phyloP scores from a whole-genome alignment of 306 rosid species.

The Mimosa pudica region DNA sequence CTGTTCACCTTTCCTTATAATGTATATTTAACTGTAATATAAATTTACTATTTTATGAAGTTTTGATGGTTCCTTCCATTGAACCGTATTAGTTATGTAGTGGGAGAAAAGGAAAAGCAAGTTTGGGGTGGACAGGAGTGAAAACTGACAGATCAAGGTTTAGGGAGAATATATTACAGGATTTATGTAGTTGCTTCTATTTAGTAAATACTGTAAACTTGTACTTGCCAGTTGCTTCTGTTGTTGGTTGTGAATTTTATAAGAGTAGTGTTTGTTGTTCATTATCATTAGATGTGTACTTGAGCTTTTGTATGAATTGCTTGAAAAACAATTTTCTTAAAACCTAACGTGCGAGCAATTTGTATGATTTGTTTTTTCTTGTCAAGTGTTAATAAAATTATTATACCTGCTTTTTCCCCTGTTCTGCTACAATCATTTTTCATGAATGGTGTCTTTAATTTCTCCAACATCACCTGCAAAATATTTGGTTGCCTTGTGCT shows the following conservation, averaged over 20 bases:
- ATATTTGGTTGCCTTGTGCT: neutral
- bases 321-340: neutral
- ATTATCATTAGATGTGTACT: neutral
- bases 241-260: neutral
- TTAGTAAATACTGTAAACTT: slow-evolving; percentile 13
- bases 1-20: neutral
- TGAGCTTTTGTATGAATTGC: neutral
- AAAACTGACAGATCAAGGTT: neutral
- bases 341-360: neutral
- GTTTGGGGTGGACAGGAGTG: neutral
- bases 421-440: neutral
- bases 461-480: slow-evolving; percentile 5
- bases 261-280: neutral
- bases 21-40: slow-evolving; percentile 23
- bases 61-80: neutral
- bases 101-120: neutral
- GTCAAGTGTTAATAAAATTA: neutral
- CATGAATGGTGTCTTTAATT: neutral
- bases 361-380: neutral
- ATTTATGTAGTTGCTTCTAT: slow-evolving; percentile 10
- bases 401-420: neutral
- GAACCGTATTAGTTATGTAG: neutral
- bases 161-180: neutral
- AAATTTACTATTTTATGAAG: slow-evolving; percentile 26
- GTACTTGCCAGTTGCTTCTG: neutral